Percentiles rank a stretch among this genome's conserved stretches.
Evolutionary conservation across 441 rosid species (phyloP).

Genomic region (Corymbia calophylla): DNA sequence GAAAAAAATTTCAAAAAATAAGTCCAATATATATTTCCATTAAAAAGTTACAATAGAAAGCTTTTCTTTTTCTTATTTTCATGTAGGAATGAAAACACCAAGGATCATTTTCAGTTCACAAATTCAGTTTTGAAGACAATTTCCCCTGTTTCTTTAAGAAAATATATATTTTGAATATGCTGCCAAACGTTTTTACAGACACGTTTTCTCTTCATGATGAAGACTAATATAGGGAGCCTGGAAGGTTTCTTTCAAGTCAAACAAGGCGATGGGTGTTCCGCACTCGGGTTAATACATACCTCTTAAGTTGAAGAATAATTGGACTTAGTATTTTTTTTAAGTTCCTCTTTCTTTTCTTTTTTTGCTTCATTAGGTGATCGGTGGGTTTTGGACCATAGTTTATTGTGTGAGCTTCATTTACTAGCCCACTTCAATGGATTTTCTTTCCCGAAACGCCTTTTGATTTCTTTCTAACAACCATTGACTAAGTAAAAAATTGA

Average conservation of each 20-base stretch:
- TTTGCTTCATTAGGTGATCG: neutral
- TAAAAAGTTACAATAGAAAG: neutral
- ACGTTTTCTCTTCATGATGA: neutral
- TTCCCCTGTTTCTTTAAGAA: neutral
- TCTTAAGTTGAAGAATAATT: neutral
- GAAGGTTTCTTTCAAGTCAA: neutral
- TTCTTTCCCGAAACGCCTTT: neutral
- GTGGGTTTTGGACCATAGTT: neutral
- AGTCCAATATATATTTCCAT: too few species aligned
- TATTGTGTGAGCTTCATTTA: neutral
- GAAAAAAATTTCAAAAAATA: fast-evolving
- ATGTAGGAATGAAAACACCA: neutral
- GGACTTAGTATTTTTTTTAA: neutral
- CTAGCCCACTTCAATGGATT: neutral
- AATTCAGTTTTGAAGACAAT: neutral
- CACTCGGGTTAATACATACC: neutral
- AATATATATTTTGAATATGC: neutral
- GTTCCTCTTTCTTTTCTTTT: neutral
- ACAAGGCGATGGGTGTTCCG: neutral
- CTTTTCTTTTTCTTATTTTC: neutral
- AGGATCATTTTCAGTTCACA: neutral
- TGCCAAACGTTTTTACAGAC: neutral
- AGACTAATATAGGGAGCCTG: neutral
- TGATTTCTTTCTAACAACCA: neutral
- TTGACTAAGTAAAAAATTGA: neutral